Evolutionary conservation across 73 alveolate genomes (phyloP).

Genomic region (Paramecium tetraurelia): DNA sequence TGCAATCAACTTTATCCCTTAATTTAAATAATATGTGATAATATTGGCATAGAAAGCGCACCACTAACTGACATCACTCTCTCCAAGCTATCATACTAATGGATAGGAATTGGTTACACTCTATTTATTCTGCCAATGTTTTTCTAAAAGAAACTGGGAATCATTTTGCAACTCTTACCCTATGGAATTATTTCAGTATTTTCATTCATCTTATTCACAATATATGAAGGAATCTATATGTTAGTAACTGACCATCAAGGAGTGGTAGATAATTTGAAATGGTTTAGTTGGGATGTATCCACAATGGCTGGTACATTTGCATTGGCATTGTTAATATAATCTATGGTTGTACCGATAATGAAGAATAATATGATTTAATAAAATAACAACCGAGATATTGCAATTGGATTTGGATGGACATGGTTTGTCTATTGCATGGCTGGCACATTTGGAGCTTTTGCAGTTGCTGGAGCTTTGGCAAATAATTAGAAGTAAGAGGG

Average conservation of each 20-base stretch:
- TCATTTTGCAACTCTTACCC: conserved; percentile 6
- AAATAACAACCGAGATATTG: conserved; percentile 37
- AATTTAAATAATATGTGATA: not conserved
- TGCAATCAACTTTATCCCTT: conserved; percentile 34
- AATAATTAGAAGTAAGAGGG: not conserved
- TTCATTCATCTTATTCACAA: not conserved
- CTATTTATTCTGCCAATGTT: not conserved
- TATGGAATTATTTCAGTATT: conserved; percentile 11
- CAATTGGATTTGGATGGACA: not conserved
- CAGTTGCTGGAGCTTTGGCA: conserved; percentile 4
- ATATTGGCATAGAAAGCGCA: not conserved
- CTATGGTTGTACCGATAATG: conserved; percentile 10
- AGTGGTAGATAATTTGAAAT: conserved; percentile 2
- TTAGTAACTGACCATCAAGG: not conserved
- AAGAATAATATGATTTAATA: not conserved
- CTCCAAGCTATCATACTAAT: not conserved
- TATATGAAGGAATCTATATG: not conserved
- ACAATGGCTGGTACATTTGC: conserved; percentile 35
- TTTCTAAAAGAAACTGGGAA: conserved; percentile 10
- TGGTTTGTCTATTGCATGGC: conserved; percentile 39
- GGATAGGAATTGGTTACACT: conserved; percentile 12
- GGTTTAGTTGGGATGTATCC: conserved; percentile 21
- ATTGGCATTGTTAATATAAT: not conserved
- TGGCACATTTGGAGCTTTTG: conserved; percentile 41
- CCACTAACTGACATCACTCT: conserved; percentile 19